phyloP scores from a whole-genome alignment of 345 rosid species.

The Pseudoturritis turrita region DNA sequence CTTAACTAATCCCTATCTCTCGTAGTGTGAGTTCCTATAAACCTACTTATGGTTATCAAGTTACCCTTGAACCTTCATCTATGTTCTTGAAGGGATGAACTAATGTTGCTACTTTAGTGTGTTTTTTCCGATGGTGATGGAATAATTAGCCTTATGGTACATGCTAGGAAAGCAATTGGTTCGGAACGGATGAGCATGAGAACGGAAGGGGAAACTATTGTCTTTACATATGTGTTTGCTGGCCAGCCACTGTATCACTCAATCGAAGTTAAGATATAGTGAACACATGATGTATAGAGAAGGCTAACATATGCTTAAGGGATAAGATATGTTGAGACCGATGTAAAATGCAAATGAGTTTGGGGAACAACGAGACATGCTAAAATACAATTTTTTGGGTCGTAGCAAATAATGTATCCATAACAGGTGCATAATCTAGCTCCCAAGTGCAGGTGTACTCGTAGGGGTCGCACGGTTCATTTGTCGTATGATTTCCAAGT shows the following conservation, averaged over 20 bases:
- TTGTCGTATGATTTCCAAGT: not conserved
- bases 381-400: not conserved
- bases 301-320: not conserved
- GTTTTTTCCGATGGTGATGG: not conserved
- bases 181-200: not conserved
- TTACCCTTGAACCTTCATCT: not conserved
- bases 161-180: not conserved
- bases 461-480: not conserved
- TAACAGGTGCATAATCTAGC: not conserved
- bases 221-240: constrained; percentile 13
- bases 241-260: not conserved
- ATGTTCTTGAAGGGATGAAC: not conserved
- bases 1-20: not conserved
- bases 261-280: not conserved
- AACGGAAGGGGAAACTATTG: not conserved
- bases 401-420: not conserved
- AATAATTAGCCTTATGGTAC: not conserved
- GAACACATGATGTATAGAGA: not conserved
- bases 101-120: not conserved
- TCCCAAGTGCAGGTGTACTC: not conserved
- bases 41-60: not conserved
- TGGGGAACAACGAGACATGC: not conserved
- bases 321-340: not conserved
- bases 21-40: not conserved
- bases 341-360: not conserved